Evolutionary conservation across 306 rosid species (phyloP).

Genomic region (Alnus rubra): DNA sequence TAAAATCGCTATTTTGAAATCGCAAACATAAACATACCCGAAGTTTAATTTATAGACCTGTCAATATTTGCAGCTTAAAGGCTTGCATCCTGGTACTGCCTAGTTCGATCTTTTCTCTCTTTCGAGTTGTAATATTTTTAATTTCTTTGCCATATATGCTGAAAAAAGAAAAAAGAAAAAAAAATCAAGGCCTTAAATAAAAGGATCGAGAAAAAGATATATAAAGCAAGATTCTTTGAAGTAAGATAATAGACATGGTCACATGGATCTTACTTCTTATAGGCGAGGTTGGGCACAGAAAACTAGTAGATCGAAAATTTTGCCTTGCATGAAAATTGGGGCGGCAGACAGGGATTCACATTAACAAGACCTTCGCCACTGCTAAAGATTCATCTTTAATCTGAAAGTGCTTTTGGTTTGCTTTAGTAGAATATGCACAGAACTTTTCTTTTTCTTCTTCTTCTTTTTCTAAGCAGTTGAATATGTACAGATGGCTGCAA

Average conservation of each 20-base stretch:
- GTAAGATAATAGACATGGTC: constrained; percentile 28
- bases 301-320: constrained; percentile 14
- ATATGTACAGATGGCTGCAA: constrained; percentile 8
- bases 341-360: not conserved
- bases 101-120: not conserved
- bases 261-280: constrained; percentile 34
- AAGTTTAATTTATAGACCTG: not conserved
- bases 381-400: constrained; percentile 19
- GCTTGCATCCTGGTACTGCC: not conserved
- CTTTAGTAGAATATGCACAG: constrained; percentile 28
- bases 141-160: not conserved
- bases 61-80: not conserved
- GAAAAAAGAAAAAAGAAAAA: not conserved
- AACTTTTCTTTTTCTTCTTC: too few species aligned
- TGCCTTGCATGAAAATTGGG: constrained; percentile 4
- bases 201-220: not conserved
- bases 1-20: too few species aligned
- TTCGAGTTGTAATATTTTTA: not conserved
- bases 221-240: not conserved
- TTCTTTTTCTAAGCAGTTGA: not conserved
- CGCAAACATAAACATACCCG: too few species aligned
- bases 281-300: constrained; percentile 41
- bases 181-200: not conserved
- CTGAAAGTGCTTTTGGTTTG: constrained; percentile 34
- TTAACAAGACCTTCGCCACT: constrained; percentile 2